A percentile compares a stretch with the other conserved stretches of the same genome.
phyloP scores from a whole-genome alignment of 148 eudicot genomes.

The Chenopodium quinoa region DNA sequence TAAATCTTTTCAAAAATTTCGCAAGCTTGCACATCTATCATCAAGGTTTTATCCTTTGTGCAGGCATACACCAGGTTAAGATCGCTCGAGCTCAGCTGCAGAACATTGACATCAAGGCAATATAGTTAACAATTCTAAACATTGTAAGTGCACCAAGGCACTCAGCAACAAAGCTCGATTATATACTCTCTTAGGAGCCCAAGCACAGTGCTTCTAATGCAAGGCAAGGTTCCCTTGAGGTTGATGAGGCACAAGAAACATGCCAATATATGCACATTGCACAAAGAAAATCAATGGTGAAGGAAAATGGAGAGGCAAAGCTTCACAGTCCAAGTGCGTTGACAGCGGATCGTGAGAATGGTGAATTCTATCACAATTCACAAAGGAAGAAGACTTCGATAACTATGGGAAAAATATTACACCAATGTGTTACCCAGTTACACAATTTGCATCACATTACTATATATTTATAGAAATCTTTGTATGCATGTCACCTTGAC shows the following conservation, averaged over 20 bases:
- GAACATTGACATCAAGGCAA: background rate
- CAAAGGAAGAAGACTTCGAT: background rate
- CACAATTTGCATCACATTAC: no score
- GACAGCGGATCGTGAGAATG: no score
- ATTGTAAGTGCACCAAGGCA: background rate
- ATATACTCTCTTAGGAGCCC: background rate
- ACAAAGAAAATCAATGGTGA: background rate
- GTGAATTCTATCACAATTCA: no score
- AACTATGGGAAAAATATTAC: background rate
- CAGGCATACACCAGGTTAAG: conserved; percentile 97
- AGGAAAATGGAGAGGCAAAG: background rate
- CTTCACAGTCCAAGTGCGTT: no score
- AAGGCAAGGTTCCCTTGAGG: background rate
- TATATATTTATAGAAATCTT: no score
- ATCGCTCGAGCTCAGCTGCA: conserved; percentile 87
- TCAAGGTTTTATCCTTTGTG: conserved; percentile 89
- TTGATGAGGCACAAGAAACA: background rate
- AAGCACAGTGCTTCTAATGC: background rate
- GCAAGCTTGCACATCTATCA: conserved; percentile 98
- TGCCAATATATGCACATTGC: background rate
- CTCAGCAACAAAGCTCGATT: background rate
- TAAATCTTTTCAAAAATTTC: conserved; percentile 85
- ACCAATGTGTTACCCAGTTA: no score
- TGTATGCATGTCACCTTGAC: background rate
- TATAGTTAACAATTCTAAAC: background rate